A percentile compares a stretch with the other conserved stretches of the same genome.
Evolutionary conservation across 176 grass and related monocot species (phyloP).

Genomic region (Eleusine coracana): DNA sequence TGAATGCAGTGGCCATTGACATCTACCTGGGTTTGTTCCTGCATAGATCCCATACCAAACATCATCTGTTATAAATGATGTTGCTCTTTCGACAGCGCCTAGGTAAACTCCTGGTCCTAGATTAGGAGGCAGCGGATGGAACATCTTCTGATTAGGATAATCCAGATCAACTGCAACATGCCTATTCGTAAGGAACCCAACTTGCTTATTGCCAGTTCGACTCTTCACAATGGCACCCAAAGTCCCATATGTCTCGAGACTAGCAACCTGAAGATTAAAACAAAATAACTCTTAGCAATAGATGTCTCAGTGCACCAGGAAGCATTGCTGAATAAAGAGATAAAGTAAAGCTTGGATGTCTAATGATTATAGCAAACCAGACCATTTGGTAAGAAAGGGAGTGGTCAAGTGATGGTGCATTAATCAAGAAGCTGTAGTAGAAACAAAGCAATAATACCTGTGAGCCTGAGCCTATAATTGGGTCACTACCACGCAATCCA

Average conservation of each 20-base stretch:
- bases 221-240: constrained; percentile 97
- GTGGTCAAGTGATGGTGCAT: not conserved
- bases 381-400: constrained; percentile 1
- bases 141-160: constrained; percentile 99
- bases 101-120: constrained; percentile 98
- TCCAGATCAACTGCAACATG: constrained; percentile 97
- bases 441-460: constrained; percentile 59
- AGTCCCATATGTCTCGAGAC: constrained; percentile 94
- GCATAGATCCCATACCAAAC: constrained; percentile 97
- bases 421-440: not conserved
- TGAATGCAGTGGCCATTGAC: not conserved
- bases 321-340: not conserved
- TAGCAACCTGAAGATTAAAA: constrained; percentile 73
- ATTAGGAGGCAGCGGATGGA: constrained; percentile 97
- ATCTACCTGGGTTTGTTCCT: constrained; percentile 88
- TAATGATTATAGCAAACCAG: constrained; percentile 1
- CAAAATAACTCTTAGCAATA: not conserved
- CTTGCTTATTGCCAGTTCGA: constrained; percentile 88
- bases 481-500: constrained; percentile 88
- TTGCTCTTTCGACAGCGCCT: constrained; percentile 90
- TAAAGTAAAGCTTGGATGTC: not conserved
- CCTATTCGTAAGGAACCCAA: constrained; percentile 89
- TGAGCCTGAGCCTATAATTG: constrained; percentile 87
- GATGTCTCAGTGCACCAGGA: not conserved
- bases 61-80: constrained; percentile 98